Base-by-base conservation (phyloP, 345 rosid genomes). In the Litchi chinensis region DNA sequence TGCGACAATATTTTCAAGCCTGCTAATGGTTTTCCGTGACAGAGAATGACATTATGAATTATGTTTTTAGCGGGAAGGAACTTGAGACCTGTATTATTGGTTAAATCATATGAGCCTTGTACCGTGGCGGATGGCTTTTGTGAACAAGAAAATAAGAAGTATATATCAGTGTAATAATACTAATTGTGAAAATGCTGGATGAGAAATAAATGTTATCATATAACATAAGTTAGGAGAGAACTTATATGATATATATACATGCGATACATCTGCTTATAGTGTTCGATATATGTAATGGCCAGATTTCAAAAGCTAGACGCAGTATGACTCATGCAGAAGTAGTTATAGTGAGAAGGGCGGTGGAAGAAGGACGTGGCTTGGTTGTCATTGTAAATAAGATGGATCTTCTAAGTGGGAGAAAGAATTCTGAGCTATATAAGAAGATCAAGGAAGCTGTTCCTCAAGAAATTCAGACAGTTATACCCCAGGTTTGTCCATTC, bases 301-400 rank as follows among this genome's bases (percentile, higher is more conserved):
- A 94, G 98, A 88, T 96, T 80, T 91, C 92, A 48, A 86, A 93
- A 78, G 87, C 93, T 70, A 78, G 81, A 73, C 88, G 94, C 16
- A 96, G 95, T 83, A 88, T 94, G 99, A 92, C 92, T 63, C 98
- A 96, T 83, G 90, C 98, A 22, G 99, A 96, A 86, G 98, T 96
- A 65, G 98, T 93, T 70, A 93, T 96, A 83, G 99, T 97, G 22
- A 90, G 99, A 83, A 86, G 89, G 65, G 92, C 97, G 37, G 95
- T 96, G 63, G 98, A 96, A 87, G 99, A 96, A 91, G 98, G 99
- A 26, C 97, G 98, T 71, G 97, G 97, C 57, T 81, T 94, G 79
- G 97, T 96, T 50, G 87, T 94, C 54, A 84, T 94, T 70, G 97
- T 96, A 74, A 94, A 96, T 88, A 95, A 95, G 87, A 94, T 96